Conservation (phyloP, 306 rosid species). For the Comarum palustre region DNA sequence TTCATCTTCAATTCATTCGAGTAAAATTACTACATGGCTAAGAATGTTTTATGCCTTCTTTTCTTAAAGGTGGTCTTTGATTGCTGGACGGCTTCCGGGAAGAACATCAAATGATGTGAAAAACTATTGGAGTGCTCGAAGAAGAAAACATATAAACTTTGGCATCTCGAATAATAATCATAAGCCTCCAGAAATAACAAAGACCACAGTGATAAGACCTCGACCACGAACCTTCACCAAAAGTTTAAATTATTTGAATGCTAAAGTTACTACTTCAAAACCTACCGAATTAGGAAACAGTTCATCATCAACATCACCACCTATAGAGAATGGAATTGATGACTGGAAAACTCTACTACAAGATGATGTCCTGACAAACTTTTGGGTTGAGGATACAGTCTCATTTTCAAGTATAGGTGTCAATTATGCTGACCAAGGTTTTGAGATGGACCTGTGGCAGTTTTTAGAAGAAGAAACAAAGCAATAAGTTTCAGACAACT, state of each 20-base stretch:
- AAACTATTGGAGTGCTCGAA: not conserved
- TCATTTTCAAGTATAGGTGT: not conserved
- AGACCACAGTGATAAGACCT: not conserved
- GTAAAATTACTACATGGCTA: not conserved
- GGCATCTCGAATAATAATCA: not conserved
- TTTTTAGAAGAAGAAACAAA: not conserved
- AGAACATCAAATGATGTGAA: conserved; percentile 18
- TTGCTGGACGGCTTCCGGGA: conserved; percentile 10
- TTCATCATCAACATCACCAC: not conserved
- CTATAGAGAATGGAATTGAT: not conserved
- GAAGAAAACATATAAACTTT: not conserved
- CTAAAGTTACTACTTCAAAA: not conserved
- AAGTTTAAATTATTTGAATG: not conserved
- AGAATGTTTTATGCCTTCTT: not conserved
- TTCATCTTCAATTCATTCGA: not conserved
- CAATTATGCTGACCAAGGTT: not conserved
- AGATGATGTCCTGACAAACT: not conserved
- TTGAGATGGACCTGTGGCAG: not conserved
- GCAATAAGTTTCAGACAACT: not conserved
- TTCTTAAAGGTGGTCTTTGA: conserved; percentile 5
- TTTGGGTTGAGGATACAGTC: not conserved
- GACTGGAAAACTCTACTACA: not conserved
- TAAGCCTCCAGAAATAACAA: not conserved
- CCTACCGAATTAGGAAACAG: not conserved
- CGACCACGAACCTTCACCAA: conserved; percentile 3